phyloP scores from a whole-genome alignment of 306 rosid genomes.

The Quercus mongolica region DNA sequence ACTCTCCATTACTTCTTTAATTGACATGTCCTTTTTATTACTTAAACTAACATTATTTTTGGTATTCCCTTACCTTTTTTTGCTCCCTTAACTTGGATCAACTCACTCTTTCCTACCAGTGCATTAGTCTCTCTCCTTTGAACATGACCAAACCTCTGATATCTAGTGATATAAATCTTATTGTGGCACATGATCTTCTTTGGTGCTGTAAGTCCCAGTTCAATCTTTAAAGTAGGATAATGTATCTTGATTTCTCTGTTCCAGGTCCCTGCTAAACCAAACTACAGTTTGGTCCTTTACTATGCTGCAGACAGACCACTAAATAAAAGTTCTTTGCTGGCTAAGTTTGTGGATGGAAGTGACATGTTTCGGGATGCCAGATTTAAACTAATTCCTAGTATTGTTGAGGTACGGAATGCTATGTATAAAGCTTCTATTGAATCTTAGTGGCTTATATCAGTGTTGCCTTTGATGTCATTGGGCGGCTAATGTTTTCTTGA shows the following conservation, averaged over 20 bases:
- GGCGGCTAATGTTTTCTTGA: slow-evolving; percentile 25
- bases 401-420: slow-evolving; percentile 58
- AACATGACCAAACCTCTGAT: too few relatives aligned
- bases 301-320: slow-evolving; percentile 80
- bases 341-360: slow-evolving; percentile 73
- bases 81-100: too few relatives aligned
- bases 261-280: slow-evolving; percentile 98
- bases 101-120: too few relatives aligned
- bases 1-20: too few relatives aligned
- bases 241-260: slow-evolving; percentile 8
- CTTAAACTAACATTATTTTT: too few relatives aligned
- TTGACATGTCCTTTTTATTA: too few relatives aligned
- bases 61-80: too few relatives aligned
- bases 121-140: too few relatives aligned
- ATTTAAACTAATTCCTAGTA: slow-evolving; percentile 95
- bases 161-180: background rate
- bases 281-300: slow-evolving; percentile 82
- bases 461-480: slow-evolving; percentile 4
- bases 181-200: background rate
- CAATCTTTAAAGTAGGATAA: slow-evolving; percentile 14
- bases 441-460: background rate
- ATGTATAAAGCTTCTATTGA: slow-evolving; percentile 16
- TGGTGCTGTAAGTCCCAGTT: background rate
- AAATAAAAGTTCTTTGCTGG: slow-evolving; percentile 64
- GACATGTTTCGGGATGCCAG: slow-evolving; percentile 75